A percentile compares a stretch with the other conserved stretches of the same genome.
Evolutionary conservation across 257 asterid species (phyloP).

Genomic region (Solanum medicagineum): DNA sequence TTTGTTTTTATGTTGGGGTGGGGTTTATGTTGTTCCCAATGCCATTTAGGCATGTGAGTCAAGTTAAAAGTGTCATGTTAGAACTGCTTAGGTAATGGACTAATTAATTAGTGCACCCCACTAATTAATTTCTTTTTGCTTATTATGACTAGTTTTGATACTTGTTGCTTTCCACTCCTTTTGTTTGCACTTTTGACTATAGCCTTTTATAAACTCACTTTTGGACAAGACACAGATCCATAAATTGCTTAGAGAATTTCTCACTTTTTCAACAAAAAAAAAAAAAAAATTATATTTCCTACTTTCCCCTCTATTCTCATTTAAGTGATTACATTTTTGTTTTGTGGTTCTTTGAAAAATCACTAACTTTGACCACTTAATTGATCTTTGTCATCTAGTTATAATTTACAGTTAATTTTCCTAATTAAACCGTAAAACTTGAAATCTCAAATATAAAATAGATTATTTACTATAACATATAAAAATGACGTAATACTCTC

Average conservation of each 20-base stretch:
- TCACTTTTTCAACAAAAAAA: background rate
- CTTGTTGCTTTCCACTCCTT: conserved; percentile 19
- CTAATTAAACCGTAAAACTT: too few species aligned
- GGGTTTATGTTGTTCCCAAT: conserved; percentile 56
- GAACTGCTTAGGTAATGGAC: conserved; percentile 20
- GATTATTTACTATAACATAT: too few species aligned
- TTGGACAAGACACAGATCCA: conserved; percentile 35
- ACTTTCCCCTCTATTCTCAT: background rate
- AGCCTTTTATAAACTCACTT: conserved; percentile 34
- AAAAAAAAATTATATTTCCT: background rate
- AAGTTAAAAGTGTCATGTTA: conserved; percentile 23
- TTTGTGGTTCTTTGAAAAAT: background rate
- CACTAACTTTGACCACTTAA: background rate
- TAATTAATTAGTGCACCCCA: conserved; percentile 22
- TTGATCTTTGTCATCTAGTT: background rate
- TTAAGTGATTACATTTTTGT: background rate
- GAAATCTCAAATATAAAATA: too few species aligned
- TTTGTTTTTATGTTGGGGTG: background rate
- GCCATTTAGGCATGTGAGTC: conserved; percentile 62
- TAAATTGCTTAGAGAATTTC: conserved; percentile 12
- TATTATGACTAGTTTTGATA: conserved; percentile 1
- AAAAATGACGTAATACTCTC: too few species aligned
- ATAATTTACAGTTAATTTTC: background rate
- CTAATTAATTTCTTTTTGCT: conserved; percentile 3
- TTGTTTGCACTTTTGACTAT: conserved; percentile 49